Conservation (phyloP, 257 asterid species). For the Gardenia jasminoides region DNA sequence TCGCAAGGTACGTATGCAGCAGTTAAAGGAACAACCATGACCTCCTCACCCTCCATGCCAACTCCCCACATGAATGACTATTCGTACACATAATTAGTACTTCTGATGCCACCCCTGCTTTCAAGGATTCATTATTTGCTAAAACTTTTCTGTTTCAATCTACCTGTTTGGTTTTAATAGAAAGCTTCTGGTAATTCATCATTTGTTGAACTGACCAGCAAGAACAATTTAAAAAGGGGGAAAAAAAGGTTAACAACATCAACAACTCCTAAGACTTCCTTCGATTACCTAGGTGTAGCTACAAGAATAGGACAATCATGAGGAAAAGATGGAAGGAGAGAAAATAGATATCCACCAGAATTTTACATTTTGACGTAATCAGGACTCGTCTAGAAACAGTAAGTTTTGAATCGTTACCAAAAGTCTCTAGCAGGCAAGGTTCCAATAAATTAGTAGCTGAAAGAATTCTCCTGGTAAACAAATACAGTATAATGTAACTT, state of each 20-base stretch:
- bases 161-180: neutral
- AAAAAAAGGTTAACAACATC: neutral
- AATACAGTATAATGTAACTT: too few species aligned
- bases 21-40: neutral
- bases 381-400: too few species aligned
- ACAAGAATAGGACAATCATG: neutral
- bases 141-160: neutral
- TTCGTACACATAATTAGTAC: neutral
- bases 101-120: neutral
- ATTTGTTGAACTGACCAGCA: neutral
- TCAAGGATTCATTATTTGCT: neutral
- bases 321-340: neutral
- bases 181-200: neutral
- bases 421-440: too few species aligned
- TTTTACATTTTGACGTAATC: neutral
- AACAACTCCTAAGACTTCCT: neutral
- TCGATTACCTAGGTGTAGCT: neutral
- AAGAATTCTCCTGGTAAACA: too few species aligned
- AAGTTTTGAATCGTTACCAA: too few species aligned
- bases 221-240: too few species aligned
- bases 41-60: neutral
- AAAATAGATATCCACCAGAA: too few species aligned
- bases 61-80: too few species aligned
- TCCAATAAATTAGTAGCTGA: too few species aligned
- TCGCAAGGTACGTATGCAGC: neutral